Percentiles rank a stretch among this genome's conserved stretches.
These are phyloP conservation scores for Aspergillus sp. DNA, from an alignment of 2,329 filamentous ascomycete genomes.

Conservation along the genomic window DNA sequence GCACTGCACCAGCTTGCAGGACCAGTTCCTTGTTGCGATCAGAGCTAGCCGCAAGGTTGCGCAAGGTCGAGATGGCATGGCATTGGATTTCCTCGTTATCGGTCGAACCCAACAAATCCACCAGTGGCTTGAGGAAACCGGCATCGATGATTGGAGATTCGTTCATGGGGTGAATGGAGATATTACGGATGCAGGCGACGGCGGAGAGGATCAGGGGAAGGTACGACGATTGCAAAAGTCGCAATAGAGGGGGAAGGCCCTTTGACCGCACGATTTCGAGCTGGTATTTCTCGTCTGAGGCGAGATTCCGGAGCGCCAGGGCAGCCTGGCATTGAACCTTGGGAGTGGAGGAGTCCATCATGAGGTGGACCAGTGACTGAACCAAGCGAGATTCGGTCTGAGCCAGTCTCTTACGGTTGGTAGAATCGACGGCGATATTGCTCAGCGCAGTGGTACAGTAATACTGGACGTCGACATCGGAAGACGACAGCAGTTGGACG, in stretches of 20 bases:
- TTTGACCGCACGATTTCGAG: constrained; percentile 89
- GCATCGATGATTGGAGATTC: constrained; percentile 98
- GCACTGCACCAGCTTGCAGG: constrained; percentile 87
- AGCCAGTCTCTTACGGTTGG: constrained; percentile 82
- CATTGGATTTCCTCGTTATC: constrained; percentile 99
- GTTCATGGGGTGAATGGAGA: constrained; percentile 95
- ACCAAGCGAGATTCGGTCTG: constrained; percentile 86
- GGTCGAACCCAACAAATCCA: constrained; percentile 86
- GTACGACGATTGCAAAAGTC: constrained; percentile 88
- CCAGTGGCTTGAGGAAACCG: constrained; percentile 85
- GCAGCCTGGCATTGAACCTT: constrained; percentile 98
- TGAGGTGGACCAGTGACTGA: constrained; percentile 86
- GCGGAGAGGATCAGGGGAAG: constrained; percentile 92
- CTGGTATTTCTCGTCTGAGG: constrained; percentile 97
- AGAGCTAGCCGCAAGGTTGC: constrained; percentile 91
- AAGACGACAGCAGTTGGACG: constrained; percentile 84
- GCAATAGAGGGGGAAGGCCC: constrained; percentile 75
- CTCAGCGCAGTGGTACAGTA: constrained; percentile 98
- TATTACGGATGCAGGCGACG: constrained; percentile 96
- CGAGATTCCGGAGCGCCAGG: constrained; percentile 83
- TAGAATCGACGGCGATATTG: constrained; percentile 93
- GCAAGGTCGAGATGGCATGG: constrained; percentile 91
- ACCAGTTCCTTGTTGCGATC: constrained; percentile 98
- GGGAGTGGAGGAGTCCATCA: constrained; percentile 97
- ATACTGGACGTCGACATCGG: constrained; percentile 96